Evolutionary conservation across 139 green algal species (phyloP), one percentile per base, ranked within the genome.

Genomic region (Bryopsis sp.): DNA sequence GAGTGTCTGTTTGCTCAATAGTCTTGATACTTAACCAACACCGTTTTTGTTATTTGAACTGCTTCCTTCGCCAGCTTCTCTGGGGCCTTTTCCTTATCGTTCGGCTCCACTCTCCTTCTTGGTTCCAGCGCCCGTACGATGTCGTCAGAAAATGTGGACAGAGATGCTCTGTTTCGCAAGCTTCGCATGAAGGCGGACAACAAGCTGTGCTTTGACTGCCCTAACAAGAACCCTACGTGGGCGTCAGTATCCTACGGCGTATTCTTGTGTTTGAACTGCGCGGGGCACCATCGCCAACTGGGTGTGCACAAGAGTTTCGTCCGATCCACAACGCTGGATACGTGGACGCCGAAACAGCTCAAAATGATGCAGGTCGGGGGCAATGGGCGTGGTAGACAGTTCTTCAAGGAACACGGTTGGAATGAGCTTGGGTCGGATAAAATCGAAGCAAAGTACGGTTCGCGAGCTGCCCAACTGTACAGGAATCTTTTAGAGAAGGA

Each of bases 381-480:
- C 46, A 99, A 99, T 74, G 74, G 82, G 36, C 75, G 87, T 0
- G 94, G 87, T 0, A 77, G 90, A 19, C 81, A 83, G 34, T 99
- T 96, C 74, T 99, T 99, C 84, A 96, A 95, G 77, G 90, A 99
- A 79, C 94, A 99, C 78, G 94, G 94, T 1, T 98, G 91, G 90
- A 83, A 87, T n/a, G 84, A 89, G 63, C 28, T 82, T 5, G 86
- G 84, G 39, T 80, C 85, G 33, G 93, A 97, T 77, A 97, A 98
- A 73, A 97, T 97, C 50, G 87, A 95, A 80, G 65, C 80, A 46
- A 99, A 96, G 82, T 98, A 98, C 86, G 93, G 87, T 0, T 96
- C 85, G 0, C 74, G 90, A 3, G 94, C 94, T 3, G 94, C 94
- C 2, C 81, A 91, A 72, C 73, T 95, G 64, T 99, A 98, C 78